Evolutionary conservation across 768 basidiomycete species (phyloP).

Genomic region (Lactifluus echinatus): DNA sequence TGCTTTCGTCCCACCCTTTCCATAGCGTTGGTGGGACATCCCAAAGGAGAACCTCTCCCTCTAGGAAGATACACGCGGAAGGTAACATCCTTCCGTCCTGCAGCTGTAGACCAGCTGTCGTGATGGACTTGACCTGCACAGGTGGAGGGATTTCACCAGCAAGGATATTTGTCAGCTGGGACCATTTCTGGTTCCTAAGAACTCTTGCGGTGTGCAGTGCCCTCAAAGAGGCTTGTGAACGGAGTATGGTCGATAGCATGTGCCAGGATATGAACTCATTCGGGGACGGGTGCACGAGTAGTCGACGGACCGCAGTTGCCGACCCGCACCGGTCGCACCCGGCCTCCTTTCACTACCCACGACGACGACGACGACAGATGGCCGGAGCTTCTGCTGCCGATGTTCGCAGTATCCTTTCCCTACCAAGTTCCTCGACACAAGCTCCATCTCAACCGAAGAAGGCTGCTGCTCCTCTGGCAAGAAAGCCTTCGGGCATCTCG

Average conservation of each 20-base stretch:
- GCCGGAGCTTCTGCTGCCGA: conserved; percentile 63
- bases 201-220: conserved; percentile 8
- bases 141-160: conserved; percentile 59
- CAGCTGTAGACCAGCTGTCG: conserved; percentile 55
- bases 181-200: conserved; percentile 13
- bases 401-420: conserved; percentile 73
- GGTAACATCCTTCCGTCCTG: conserved; percentile 73
- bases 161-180: conserved; percentile 57
- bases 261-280: not conserved
- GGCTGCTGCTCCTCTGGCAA: conserved; percentile 23
- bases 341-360: too few relatives aligned
- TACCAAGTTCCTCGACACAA: conserved; percentile 36
- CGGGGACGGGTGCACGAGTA: not conserved
- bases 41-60: conserved; percentile 87
- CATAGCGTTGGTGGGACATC: conserved; percentile 61
- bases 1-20: conserved; percentile 63
- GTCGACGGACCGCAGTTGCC: not conserved
- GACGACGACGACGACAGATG: too few relatives aligned
- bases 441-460: conserved; percentile 45
- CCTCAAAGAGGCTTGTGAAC: conserved; percentile 3
- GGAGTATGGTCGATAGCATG: not conserved
- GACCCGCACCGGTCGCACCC: not conserved
- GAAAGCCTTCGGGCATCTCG: conserved; percentile 86
- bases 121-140: conserved; percentile 63
- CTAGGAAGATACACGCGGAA: conserved; percentile 73